Evolutionary conservation across 352 stramenopile species (phyloP).

Genomic region (Phytophthora cactorum): DNA sequence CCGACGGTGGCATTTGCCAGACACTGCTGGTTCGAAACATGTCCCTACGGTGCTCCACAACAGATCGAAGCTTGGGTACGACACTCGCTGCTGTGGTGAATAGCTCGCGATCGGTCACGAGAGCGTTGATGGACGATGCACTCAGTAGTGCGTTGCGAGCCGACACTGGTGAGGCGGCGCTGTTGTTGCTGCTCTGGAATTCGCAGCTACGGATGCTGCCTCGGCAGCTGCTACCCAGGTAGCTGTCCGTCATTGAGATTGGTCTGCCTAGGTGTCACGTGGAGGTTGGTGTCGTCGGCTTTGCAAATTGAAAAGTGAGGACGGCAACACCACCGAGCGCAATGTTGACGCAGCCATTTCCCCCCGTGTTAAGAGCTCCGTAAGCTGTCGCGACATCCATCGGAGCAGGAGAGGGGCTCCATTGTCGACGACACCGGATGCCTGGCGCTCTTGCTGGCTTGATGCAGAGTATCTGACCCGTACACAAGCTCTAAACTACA

Average conservation of each 20-base stretch:
- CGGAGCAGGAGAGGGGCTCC: neutral
- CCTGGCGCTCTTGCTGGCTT: conserved; percentile 41
- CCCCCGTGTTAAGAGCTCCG: conserved; percentile 7
- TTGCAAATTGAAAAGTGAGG: conserved; percentile 35
- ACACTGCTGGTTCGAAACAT: conserved; percentile 17
- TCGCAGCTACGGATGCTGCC: conserved; percentile 43
- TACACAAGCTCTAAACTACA: conserved; percentile 1
- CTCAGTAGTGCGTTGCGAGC: conserved; percentile 36
- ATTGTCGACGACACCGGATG: conserved; percentile 35
- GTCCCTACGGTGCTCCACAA: conserved; percentile 32
- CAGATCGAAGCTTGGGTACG: conserved; percentile 46
- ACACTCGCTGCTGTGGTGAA: conserved; percentile 41
- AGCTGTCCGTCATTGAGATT: conserved; percentile 39
- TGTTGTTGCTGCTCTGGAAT: conserved; percentile 44
- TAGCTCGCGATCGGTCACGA: conserved; percentile 43
- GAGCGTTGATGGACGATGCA: conserved; percentile 37
- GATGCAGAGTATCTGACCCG: conserved; percentile 17
- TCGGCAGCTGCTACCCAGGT: conserved; percentile 34
- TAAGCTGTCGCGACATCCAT: conserved; percentile 2
- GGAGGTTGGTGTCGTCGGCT: conserved; percentile 1
- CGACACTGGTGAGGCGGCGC: conserved; percentile 32
- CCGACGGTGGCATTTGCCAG: conserved; percentile 4
- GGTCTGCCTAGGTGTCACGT: neutral
- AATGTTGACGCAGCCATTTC: conserved; percentile 23
- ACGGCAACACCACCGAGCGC: conserved; percentile 9